Conservation (phyloP, 371 early-diverging fungal genomes). For the Mortierella sp. region DNA sequence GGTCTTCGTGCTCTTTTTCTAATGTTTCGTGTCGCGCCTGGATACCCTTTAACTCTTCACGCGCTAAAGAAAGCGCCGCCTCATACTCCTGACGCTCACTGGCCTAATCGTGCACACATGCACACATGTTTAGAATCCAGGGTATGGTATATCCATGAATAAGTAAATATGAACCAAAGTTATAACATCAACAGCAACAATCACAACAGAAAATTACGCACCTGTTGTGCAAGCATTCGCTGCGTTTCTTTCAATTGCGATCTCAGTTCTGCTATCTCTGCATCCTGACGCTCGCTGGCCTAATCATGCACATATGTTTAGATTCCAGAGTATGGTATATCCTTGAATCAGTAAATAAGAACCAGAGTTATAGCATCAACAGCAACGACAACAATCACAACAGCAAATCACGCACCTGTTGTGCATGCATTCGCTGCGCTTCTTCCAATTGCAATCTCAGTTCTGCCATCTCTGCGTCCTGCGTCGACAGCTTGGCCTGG, state of each 20-base stretch:
- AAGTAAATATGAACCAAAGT: background rate
- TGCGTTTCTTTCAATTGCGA: constrained; percentile 31
- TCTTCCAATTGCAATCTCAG: constrained; percentile 36
- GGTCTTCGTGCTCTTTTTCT: constrained; percentile 92
- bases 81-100: constrained; percentile 34
- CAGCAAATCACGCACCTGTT: constrained; percentile 14
- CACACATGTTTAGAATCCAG: background rate
- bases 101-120: constrained; percentile 2
- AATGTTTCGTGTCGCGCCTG: constrained; percentile 60
- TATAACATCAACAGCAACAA: background rate
- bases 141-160: background rate
- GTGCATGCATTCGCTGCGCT: constrained; percentile 14
- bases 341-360: background rate
- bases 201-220: background rate
- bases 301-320: background rate
- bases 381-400: background rate
- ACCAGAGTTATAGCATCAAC: background rate
- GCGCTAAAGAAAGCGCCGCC: constrained; percentile 49
- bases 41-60: constrained; percentile 56
- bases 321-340: background rate
- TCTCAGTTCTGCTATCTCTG: constrained; percentile 54
- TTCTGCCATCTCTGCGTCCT: constrained; percentile 56
- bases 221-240: constrained; percentile 22
- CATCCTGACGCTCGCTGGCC: constrained; percentile 45
- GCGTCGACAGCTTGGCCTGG: constrained; percentile 35